Base-by-base conservation (phyloP, 2,329 filamentous ascomycete genomes). In the Cladophialophora chaetospira region DNA sequence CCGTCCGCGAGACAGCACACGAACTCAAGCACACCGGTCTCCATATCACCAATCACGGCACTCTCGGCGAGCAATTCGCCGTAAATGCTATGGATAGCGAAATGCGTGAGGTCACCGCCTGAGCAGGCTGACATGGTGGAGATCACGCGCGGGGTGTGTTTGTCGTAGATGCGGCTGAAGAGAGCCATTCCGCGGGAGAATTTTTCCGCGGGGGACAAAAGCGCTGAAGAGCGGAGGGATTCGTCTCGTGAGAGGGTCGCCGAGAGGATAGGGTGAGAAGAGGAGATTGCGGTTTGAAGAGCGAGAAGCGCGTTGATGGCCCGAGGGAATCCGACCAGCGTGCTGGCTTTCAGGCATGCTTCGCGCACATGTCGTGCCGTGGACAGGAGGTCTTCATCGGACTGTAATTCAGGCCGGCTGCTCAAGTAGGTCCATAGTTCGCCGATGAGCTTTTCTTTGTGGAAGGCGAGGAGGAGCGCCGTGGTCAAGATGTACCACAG, bases 21-120 rank as follows among this genome's bases (percentile, higher is more conserved):
- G 55, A 69, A 69, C 52, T 69, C 67, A 42, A 69, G 31, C 57
- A 69, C 43, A 2, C 64, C 67, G 35, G 67, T 69, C 46, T 68
- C 66, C 51, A 60, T 50, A 21, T 53, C 60, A 33, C 61, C 61
- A 10, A 69, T 54, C 21, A 69, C 62, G 23, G 60, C 58, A 43
- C 57, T 58, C 50, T 68, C 67, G 5, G 62, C 58, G 51, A 69
- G 64, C 10, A 69, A 53, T 29, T 67, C 67, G 28, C 67, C 67
- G 53, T 69, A 69, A 42, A 69, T 65, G 52, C 64, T 65, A 11
- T 61, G 45, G 17, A 69, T 59, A 15, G 66, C 66, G 54, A 66
- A 69, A 38, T 67, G 62, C 43, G 62, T 65, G 49, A 69, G 57
- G 42, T 69, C 67, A 28, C 66, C 65, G 15, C 66, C 66, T 5